Evolutionary conservation across 2,329 filamentous ascomycete species (phyloP).

Genomic region (Aspergillus sp.): DNA sequence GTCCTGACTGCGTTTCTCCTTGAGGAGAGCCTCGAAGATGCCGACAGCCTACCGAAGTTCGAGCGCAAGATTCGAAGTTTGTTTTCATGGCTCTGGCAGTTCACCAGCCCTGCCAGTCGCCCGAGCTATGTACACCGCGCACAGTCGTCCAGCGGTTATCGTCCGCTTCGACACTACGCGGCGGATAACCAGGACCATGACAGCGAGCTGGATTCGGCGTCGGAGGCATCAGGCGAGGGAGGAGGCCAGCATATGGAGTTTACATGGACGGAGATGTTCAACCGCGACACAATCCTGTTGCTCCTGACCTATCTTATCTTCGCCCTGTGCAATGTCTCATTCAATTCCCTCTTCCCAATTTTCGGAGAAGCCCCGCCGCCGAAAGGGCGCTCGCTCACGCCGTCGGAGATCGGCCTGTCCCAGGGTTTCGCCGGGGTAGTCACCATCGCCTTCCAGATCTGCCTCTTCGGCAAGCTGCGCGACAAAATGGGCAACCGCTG

Average conservation of each 20-base stretch:
- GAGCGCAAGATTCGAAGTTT: constrained; percentile 49
- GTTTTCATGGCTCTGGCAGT: constrained; percentile 63
- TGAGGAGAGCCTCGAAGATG: constrained; percentile 72
- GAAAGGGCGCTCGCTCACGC: constrained; percentile 64
- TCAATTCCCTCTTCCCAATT: constrained; percentile 90
- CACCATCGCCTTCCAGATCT: constrained; percentile 84
- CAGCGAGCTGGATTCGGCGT: constrained; percentile 37
- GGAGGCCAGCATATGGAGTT: constrained; percentile 41
- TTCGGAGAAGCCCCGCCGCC: constrained; percentile 71
- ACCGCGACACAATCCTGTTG: constrained; percentile 70
- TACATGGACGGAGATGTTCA: constrained; percentile 55
- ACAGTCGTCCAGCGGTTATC: constrained; percentile 14
- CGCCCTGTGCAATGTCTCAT: constrained; percentile 86
- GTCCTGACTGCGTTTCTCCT: constrained; percentile 69
- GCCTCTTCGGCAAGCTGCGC: constrained; percentile 70
- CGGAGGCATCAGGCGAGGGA: constrained; percentile 27
- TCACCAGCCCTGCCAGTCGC: constrained; percentile 45
- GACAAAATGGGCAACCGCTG: constrained; percentile 73
- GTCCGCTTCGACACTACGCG: constrained; percentile 17
- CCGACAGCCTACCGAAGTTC: constrained; percentile 51
- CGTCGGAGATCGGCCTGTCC: constrained; percentile 73
- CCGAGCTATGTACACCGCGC: constrained; percentile 49
- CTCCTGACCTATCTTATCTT: constrained; percentile 85
- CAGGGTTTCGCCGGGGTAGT: constrained; percentile 74
- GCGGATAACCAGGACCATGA: constrained; percentile 27